These are phyloP conservation scores for Phyllosticta ampelicida DNA, from an alignment of 2,329 filamentous ascomycete genomes.

Conservation along the genomic window DNA sequence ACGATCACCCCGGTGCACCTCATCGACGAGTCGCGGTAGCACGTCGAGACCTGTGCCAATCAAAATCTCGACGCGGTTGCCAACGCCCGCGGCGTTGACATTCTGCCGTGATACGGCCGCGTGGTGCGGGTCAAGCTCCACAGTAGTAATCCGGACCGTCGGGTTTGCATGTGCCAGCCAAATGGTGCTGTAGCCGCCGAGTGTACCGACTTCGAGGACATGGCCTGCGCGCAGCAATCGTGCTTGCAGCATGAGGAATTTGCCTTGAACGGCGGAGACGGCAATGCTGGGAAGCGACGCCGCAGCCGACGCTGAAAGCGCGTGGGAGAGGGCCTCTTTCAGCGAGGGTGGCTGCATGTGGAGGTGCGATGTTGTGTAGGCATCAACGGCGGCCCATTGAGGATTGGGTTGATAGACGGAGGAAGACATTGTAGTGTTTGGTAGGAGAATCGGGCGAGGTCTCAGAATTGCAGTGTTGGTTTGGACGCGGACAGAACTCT, in stretches of 20 bases:
- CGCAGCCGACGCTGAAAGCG: conserved; percentile 16
- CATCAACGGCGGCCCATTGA: conserved; percentile 31
- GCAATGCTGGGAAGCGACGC: conserved; percentile 25
- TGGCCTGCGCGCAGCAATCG: conserved; percentile 19
- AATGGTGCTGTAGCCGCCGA: conserved; percentile 45
- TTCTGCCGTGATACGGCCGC: conserved; percentile 39
- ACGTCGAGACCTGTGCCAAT: conserved; percentile 37
- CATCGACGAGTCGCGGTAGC: conserved; percentile 29
- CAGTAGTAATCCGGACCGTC: conserved; percentile 35
- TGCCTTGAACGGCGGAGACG: conserved; percentile 24
- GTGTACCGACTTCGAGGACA: conserved; percentile 43
- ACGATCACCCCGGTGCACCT: conserved; percentile 30
- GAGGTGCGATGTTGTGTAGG: conserved; percentile 25
- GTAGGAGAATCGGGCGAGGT: neutral
- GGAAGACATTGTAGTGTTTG: too few relatives aligned
- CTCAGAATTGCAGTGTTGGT: neutral
- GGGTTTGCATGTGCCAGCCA: conserved; percentile 37
- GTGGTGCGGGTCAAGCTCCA: conserved; percentile 40
- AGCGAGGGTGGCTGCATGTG: conserved; percentile 18
- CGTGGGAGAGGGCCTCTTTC: conserved; percentile 11
- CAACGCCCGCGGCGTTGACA: conserved; percentile 29
- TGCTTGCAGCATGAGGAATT: conserved; percentile 24
- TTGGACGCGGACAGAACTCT: neutral
- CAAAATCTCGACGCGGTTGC: conserved; percentile 34
- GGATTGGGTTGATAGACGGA: conserved; percentile 14